These are phyloP conservation scores for Fusarium tricinctum DNA, from an alignment of 2,329 filamentous ascomycete species.

Conservation along the genomic window DNA sequence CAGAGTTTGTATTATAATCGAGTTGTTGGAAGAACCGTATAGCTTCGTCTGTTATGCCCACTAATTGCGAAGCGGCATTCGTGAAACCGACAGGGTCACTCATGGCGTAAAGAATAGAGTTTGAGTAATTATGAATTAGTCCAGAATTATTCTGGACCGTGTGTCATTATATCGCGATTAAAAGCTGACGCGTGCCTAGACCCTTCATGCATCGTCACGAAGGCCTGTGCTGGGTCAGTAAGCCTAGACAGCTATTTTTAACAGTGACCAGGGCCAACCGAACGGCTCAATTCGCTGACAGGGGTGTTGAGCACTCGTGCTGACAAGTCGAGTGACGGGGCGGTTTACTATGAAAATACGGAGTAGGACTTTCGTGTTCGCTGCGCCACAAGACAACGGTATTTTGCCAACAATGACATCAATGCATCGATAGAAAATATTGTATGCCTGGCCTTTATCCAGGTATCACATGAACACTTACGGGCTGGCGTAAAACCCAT, in stretches of 20 bases:
- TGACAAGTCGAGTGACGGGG: no score
- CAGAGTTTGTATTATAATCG: not conserved
- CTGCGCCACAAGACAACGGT: conserved; percentile 4
- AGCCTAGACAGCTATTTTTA: conserved; percentile 14
- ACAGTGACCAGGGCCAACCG: not conserved
- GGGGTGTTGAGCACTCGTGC: not conserved
- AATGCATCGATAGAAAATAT: not conserved
- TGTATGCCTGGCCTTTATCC: not conserved
- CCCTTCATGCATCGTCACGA: no score
- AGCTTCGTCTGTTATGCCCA: conserved; percentile 18
- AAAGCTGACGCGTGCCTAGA: not conserved
- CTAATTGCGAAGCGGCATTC: conserved; percentile 9
- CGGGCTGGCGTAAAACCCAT: no score
- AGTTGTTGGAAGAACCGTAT: conserved; percentile 12
- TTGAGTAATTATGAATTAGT: not conserved
- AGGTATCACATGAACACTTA: not conserved
- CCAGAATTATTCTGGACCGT: not conserved
- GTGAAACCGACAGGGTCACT: not conserved
- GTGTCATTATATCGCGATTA: not conserved
- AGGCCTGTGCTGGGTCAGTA: not conserved
- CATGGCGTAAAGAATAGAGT: not conserved
- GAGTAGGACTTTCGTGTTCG: conserved; percentile 12
- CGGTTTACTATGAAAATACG: not conserved
- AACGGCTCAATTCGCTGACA: not conserved
- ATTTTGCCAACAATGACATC: conserved; percentile 5